Conservation (phyloP, 441 rosid genomes). For the Dalechampia spathulata region DNA sequence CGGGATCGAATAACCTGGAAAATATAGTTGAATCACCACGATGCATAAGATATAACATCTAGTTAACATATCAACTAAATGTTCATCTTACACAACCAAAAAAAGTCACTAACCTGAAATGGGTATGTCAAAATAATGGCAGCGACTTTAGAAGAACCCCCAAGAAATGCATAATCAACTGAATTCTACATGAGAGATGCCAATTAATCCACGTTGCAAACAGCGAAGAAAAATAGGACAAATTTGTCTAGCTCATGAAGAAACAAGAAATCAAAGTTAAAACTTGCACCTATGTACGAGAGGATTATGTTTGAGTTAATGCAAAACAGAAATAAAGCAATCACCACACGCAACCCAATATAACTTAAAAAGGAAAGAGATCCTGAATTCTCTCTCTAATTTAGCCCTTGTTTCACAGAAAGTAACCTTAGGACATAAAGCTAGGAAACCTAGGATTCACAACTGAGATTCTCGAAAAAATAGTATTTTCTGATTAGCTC, state of each 20-base stretch:
- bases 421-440: not conserved
- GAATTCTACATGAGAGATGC: constrained; percentile 48
- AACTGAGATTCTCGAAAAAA: not conserved
- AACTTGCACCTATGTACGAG: not conserved
- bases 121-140: constrained; percentile 87
- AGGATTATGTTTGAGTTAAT: not conserved
- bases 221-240: not conserved
- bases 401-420: not conserved
- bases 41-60: constrained; percentile 17
- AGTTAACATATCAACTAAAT: constrained; percentile 6
- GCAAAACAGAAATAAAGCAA: constrained; percentile 2
- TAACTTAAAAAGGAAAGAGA: not conserved
- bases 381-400: not conserved
- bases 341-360: not conserved
- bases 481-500: not conserved
- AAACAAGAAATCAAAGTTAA: not conserved
- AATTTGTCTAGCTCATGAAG: not conserved
- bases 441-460: not conserved
- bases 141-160: constrained; percentile 79
- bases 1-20: constrained; percentile 86
- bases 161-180: constrained; percentile 78
- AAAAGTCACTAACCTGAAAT: constrained; percentile 52
- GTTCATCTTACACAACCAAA: constrained; percentile 5
- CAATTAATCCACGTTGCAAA: too few relatives aligned
- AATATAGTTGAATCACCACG: not conserved